Conservation (phyloP, 495 filamentous ascomycete species). For the Penicillium ucsense region DNA sequence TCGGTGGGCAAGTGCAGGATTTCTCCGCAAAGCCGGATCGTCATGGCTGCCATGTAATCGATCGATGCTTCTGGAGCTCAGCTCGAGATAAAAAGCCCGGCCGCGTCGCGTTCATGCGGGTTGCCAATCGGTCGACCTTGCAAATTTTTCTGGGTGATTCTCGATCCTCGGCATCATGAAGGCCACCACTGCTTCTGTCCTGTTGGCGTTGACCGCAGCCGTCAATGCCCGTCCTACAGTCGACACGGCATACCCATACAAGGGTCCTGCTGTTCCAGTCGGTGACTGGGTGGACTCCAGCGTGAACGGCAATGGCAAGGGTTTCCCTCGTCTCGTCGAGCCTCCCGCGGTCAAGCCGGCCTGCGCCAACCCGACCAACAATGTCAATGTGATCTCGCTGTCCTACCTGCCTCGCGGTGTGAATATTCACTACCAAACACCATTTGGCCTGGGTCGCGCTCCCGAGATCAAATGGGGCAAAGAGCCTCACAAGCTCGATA, state of each 20-base stretch:
- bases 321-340: constrained; percentile 43
- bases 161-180: constrained; percentile 11
- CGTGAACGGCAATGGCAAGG: constrained; percentile 44
- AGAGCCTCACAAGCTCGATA: constrained; percentile 15
- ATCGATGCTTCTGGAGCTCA: neutral
- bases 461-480: constrained; percentile 36
- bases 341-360: constrained; percentile 42
- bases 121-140: neutral
- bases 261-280: constrained; percentile 36
- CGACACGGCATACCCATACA: constrained; percentile 34
- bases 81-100: constrained; percentile 1
- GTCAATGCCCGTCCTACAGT: constrained; percentile 22
- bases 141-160: neutral
- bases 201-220: constrained; percentile 12
- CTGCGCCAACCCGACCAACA: constrained; percentile 34
- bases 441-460: constrained; percentile 35
- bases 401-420: constrained; percentile 41
- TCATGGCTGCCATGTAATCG: neutral
- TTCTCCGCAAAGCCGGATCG: too few relatives aligned
- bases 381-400: constrained; percentile 43
- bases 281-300: constrained; percentile 43
- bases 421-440: constrained; percentile 46
- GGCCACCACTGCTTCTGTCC: constrained; percentile 11
- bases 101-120: neutral
- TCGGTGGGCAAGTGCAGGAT: too few relatives aligned